These are phyloP conservation scores for Termitomyces sp. DNA, from an alignment of 768 basidiomycete species.

Conservation along the genomic window DNA sequence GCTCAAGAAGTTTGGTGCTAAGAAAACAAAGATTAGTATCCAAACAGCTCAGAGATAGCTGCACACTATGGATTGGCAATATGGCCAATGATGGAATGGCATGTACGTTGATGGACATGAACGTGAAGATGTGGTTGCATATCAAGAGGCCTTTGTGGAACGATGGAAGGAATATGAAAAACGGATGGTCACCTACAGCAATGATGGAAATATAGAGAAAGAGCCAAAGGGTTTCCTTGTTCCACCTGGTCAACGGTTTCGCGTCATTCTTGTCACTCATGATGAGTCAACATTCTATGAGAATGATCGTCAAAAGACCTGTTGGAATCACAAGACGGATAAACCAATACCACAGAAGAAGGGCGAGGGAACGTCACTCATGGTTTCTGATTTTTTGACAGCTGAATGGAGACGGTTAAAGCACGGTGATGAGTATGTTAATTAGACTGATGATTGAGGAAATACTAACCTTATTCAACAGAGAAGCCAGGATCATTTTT, in stretches of 20 bases:
- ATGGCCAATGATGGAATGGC: neutral
- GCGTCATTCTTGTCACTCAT: slow-evolving; percentile 19
- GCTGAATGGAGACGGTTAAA: too few species aligned
- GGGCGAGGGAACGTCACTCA: slow-evolving; percentile 10
- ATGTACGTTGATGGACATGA: slow-evolving; percentile 11
- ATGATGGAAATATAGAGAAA: neutral
- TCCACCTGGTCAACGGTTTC: neutral
- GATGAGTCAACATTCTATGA: slow-evolving; percentile 15
- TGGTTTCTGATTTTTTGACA: slow-evolving; percentile 21
- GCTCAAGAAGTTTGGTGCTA: neutral
- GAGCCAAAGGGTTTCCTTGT: neutral
- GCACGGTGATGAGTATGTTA: too few species aligned
- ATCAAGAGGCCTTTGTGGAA: neutral
- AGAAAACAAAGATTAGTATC: neutral
- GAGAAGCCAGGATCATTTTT: too few species aligned
- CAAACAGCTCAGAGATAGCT: neutral
- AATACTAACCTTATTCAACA: too few species aligned
- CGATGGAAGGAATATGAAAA: neutral
- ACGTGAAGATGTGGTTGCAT: neutral
- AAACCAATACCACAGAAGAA: neutral
- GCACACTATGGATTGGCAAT: neutral
- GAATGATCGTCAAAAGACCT: slow-evolving; percentile 22
- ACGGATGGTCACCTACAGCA: neutral
- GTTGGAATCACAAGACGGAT: slow-evolving; percentile 20
- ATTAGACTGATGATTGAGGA: too few species aligned